A percentile compares a stretch with the other conserved stretches of the same genome.
Evolutionary conservation across 1,284 basidiomycete species (phyloP).

Genomic region (Pascua guehoae): DNA sequence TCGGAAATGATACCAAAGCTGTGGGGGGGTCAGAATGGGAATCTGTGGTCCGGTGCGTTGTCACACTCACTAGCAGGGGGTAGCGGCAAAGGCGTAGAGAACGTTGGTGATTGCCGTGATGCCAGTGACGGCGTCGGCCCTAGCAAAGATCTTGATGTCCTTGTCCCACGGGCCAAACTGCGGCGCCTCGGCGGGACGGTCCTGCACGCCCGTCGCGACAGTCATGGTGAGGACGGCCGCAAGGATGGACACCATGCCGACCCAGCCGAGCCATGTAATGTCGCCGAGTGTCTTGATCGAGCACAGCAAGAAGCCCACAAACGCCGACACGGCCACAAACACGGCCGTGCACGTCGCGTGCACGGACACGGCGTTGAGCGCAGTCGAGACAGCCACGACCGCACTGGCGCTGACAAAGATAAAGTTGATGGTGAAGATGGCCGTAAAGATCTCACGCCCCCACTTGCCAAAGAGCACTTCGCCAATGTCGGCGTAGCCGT

Average conservation of each 20-base stretch:
- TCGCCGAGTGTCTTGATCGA: slow-evolving; percentile 43
- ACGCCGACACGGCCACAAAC: slow-evolving; percentile 36
- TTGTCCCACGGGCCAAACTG: slow-evolving; percentile 29
- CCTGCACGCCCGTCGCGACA: slow-evolving; percentile 45
- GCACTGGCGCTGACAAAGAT: slow-evolving; percentile 23
- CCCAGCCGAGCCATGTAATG: slow-evolving; percentile 47
- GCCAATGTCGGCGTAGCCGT: slow-evolving; percentile 31
- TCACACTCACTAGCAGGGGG: slow-evolving; percentile 22
- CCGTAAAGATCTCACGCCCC: slow-evolving; percentile 15
- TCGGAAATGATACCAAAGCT: slow-evolving; percentile 24
- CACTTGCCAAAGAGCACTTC: slow-evolving; percentile 18
- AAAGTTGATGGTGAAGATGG: slow-evolving; percentile 7
- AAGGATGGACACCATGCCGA: slow-evolving; percentile 32
- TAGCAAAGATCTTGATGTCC: slow-evolving; percentile 22
- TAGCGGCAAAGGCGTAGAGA: slow-evolving; percentile 40
- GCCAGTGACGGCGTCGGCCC: slow-evolving; percentile 31
- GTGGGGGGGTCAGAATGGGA: neutral
- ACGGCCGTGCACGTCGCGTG: slow-evolving; percentile 46
- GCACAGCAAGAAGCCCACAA: slow-evolving; percentile 31
- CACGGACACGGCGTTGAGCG: slow-evolving; percentile 46
- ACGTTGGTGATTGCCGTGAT: slow-evolving; percentile 43
- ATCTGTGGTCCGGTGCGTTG: neutral
- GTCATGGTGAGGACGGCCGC: slow-evolving; percentile 44
- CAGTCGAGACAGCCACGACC: slow-evolving; percentile 42
- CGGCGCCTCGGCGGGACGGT: slow-evolving; percentile 38